Evolutionary conservation across 225 moss, liverwort and hornwort species (phyloP).

Genomic region (Takakia lepidozioides): DNA sequence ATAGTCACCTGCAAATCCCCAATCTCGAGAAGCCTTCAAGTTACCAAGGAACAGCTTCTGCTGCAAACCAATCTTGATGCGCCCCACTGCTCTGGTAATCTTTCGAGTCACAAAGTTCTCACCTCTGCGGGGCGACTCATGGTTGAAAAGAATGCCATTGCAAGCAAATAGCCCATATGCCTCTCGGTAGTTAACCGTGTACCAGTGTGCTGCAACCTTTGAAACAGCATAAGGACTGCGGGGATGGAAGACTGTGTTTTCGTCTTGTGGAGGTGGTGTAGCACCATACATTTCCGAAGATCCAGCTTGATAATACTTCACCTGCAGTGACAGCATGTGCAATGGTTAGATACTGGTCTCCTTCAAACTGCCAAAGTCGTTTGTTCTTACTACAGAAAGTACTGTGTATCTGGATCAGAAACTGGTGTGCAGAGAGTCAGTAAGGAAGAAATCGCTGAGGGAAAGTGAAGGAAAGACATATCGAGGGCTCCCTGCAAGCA

Average conservation of each 20-base stretch:
- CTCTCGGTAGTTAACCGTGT: slow-evolving; percentile 88
- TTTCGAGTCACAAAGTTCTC: slow-evolving; percentile 94
- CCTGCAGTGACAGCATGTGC: too few relatives aligned
- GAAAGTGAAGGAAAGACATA: too few relatives aligned
- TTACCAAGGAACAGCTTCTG: slow-evolving; percentile 90
- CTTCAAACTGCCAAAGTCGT: not conserved
- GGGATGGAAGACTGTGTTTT: slow-evolving; percentile 75
- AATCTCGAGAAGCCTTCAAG: slow-evolving; percentile 82
- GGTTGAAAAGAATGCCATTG: slow-evolving; percentile 95
- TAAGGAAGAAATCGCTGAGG: too few relatives aligned
- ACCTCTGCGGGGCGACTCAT: slow-evolving; percentile 84
- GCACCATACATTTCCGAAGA: slow-evolving; percentile 98
- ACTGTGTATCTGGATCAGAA: too few relatives aligned
- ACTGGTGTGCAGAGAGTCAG: too few relatives aligned
- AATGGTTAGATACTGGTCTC: not conserved
- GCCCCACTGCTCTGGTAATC: slow-evolving; percentile 78
- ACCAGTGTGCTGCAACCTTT: slow-evolving; percentile 84
- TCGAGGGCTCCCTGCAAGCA: too few relatives aligned
- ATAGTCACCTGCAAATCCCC: slow-evolving; percentile 93
- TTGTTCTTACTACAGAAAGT: too few relatives aligned
- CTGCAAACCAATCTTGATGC: slow-evolving; percentile 88
- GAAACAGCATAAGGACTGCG: slow-evolving; percentile 91
- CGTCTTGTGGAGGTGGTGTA: slow-evolving; percentile 85
- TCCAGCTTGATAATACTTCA: slow-evolving; percentile 89
- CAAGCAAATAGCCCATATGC: slow-evolving; percentile 95